Conservation (phyloP, 768 basidiomycete species). For the Tricholoma sp. region DNA sequence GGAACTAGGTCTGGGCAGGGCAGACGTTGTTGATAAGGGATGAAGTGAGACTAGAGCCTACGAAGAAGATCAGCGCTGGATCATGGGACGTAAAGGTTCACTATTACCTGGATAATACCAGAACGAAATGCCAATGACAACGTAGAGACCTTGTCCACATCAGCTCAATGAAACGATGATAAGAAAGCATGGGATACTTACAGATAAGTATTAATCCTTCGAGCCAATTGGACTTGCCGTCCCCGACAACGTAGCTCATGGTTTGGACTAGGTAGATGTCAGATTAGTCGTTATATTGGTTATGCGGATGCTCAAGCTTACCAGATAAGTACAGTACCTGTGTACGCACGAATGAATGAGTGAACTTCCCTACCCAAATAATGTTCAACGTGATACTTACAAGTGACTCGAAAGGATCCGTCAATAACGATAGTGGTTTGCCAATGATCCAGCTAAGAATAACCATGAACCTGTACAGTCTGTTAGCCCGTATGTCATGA, state of each 20-base stretch:
- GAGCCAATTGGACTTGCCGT: constrained; percentile 82
- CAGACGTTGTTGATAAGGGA: constrained; percentile 1
- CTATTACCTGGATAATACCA: constrained; percentile 58
- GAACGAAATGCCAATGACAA: constrained; percentile 69
- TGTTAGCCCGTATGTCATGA: not conserved
- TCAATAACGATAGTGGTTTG: constrained; percentile 75
- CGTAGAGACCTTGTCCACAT: constrained; percentile 47
- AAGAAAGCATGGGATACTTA: constrained; percentile 3
- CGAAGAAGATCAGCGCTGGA: not conserved
- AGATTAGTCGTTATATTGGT: not conserved
- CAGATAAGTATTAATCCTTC: constrained; percentile 47
- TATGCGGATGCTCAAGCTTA: constrained; percentile 15
- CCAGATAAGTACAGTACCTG: constrained; percentile 40
- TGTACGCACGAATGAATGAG: not conserved
- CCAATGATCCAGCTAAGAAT: constrained; percentile 76
- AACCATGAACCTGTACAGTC: constrained; percentile 55
- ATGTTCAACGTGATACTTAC: constrained; percentile 28
- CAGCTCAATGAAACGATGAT: not conserved
- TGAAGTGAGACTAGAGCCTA: constrained; percentile 13
- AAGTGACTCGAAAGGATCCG: constrained; percentile 87
- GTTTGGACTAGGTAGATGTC: constrained; percentile 58
- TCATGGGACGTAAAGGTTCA: not conserved
- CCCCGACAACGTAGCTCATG: constrained; percentile 76
- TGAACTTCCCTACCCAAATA: not conserved
- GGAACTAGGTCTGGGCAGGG: not conserved